Conservation (phyloP, 169 alveolate species). For the Cryptosporidium sp. region DNA sequence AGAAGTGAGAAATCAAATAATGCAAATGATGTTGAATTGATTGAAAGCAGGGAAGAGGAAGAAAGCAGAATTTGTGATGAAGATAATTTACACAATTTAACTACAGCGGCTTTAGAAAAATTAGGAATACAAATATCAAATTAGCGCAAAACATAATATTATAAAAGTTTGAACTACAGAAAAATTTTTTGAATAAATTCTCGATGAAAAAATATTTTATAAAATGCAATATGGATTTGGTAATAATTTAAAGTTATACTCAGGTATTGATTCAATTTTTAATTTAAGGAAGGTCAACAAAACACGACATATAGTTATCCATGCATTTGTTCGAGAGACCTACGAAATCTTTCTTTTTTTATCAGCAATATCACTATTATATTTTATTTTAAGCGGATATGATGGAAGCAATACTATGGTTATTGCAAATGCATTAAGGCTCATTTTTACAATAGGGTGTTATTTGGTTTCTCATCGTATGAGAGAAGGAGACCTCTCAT, state of each 20-base stretch:
- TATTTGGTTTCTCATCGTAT: conserved; percentile 66
- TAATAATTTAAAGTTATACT: neutral
- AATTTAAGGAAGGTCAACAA: conserved; percentile 23
- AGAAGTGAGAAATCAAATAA: neutral
- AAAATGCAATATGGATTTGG: conserved; percentile 62
- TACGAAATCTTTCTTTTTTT: conserved; percentile 60
- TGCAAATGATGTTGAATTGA: neutral
- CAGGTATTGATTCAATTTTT: conserved; percentile 27
- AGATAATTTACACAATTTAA: conserved; percentile 29
- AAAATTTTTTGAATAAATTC: neutral
- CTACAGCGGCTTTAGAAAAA: conserved; percentile 70
- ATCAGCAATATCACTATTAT: conserved; percentile 56
- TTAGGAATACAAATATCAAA: conserved; percentile 32
- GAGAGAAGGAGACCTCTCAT: conserved; percentile 42
- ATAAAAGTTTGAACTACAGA: neutral
- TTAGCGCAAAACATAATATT: conserved; percentile 38
- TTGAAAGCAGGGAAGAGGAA: neutral
- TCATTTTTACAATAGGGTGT: conserved; percentile 66
- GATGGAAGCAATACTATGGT: conserved; percentile 64
- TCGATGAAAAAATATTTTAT: neutral
- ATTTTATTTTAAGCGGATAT: conserved; percentile 71
- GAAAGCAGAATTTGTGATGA: neutral
- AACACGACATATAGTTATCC: conserved; percentile 53
- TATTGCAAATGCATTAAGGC: conserved; percentile 69
- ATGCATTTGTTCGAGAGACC: conserved; percentile 67